Percentiles rank a stretch among this genome's conserved stretches.
phyloP scores from a whole-genome alignment of 2,329 filamentous ascomycete genomes.

The Calonectria ilicicola region DNA sequence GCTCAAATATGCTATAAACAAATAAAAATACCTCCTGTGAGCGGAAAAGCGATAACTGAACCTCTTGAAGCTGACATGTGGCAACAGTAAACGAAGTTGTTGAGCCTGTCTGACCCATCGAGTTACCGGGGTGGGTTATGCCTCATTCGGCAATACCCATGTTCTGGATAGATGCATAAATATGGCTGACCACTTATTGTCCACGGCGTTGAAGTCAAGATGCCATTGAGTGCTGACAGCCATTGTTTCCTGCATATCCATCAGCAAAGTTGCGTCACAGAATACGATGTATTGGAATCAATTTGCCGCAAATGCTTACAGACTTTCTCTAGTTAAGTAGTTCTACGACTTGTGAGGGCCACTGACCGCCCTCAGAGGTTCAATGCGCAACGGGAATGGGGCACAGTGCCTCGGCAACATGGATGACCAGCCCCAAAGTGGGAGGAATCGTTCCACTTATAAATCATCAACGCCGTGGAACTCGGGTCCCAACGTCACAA shows the following conservation, averaged over 20 bases:
- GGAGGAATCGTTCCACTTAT: slow-evolving; percentile 12
- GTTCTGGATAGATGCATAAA: slow-evolving; percentile 19
- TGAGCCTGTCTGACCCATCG: slow-evolving; percentile 13
- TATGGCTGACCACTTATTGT: neutral
- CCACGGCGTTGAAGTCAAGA: neutral
- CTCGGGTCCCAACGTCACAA: neutral
- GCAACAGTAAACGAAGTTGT: slow-evolving; percentile 4
- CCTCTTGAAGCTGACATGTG: slow-evolving; percentile 22
- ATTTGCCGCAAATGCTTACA: neutral
- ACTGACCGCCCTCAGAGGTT: neutral
- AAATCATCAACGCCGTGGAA: slow-evolving; percentile 18
- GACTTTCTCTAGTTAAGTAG: neutral
- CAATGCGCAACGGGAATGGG: neutral
- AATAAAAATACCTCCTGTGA: neutral
- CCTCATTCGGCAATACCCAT: neutral
- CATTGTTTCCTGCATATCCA: neutral
- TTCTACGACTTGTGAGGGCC: neutral
- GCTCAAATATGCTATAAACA: neutral
- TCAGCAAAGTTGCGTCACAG: neutral
- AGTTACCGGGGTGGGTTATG: slow-evolving; percentile 10
- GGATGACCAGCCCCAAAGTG: neutral
- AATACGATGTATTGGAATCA: neutral
- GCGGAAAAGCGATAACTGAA: neutral
- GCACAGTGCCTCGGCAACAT: slow-evolving; percentile 12
- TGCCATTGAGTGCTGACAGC: neutral